phyloP scores from a whole-genome alignment of 176 grass and related monocot species.

The Bonia amplexicaulis region DNA sequence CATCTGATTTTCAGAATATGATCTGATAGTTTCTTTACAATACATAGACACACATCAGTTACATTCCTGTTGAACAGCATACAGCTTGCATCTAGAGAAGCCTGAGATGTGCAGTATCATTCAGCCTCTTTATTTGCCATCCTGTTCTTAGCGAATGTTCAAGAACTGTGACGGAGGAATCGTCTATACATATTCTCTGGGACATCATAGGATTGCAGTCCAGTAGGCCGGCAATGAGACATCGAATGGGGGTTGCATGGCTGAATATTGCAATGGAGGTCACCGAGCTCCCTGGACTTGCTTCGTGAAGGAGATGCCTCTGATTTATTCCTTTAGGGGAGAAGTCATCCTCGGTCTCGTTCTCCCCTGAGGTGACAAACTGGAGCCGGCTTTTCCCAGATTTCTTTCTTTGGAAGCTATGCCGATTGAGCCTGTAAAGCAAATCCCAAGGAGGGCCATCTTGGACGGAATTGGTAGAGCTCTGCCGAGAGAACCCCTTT shows the following conservation, averaged over 20 bases:
- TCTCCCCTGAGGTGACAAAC: constrained; percentile 68
- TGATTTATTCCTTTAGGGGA: constrained; percentile 51
- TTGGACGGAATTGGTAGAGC: constrained; percentile 63
- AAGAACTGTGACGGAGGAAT: constrained; percentile 72
- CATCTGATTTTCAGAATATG: background rate
- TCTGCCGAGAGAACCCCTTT: constrained; percentile 62
- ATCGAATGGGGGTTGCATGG: constrained; percentile 63
- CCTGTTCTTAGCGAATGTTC: constrained; percentile 71
- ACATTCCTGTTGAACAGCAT: background rate
- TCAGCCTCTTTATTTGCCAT: constrained; percentile 76
- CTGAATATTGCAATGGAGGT: constrained; percentile 64
- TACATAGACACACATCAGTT: background rate
- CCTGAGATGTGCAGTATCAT: constrained; percentile 84
- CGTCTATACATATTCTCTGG: constrained; percentile 73
- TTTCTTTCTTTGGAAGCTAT: constrained; percentile 63
- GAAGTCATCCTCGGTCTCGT: constrained; percentile 66
- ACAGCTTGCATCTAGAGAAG: constrained; percentile 48
- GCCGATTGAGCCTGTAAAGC: constrained; percentile 60
- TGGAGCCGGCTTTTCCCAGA: constrained; percentile 86
- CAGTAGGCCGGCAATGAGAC: constrained; percentile 55
- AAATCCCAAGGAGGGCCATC: constrained; percentile 57
- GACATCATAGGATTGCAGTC: constrained; percentile 67
- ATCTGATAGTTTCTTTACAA: constrained; percentile 29
- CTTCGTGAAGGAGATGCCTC: constrained; percentile 38
- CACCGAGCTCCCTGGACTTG: constrained; percentile 25